Percentiles rank a stretch among this genome's conserved stretches.
Evolutionary conservation across 176 grass and related monocot genomes (phyloP).

Genomic region (Bonia amplexicaulis): DNA sequence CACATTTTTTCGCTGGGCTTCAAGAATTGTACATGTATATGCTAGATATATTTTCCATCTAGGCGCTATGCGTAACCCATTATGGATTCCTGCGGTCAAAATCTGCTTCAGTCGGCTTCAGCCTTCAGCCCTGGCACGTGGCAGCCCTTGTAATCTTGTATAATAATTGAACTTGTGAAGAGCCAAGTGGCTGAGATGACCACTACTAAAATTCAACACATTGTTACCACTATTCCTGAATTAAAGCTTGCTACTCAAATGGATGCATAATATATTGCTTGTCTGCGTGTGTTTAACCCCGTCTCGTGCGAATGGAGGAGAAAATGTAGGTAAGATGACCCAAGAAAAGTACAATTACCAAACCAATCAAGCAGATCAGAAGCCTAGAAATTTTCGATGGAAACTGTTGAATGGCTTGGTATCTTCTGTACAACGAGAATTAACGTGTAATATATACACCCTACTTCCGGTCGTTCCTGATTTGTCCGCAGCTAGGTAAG

Average conservation of each 20-base stretch:
- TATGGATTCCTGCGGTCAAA: background rate
- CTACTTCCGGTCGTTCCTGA: background rate
- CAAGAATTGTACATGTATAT: conserved; percentile 66
- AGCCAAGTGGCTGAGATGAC: conserved; percentile 27
- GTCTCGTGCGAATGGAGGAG: background rate
- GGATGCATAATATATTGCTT: background rate
- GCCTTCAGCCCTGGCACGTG: conserved; percentile 18
- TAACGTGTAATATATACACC: background rate
- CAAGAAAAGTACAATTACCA: background rate
- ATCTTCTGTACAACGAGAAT: conserved; percentile 12
- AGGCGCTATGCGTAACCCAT: background rate
- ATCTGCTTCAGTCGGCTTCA: background rate
- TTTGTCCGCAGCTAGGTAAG: background rate
- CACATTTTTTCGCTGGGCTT: conserved; percentile 45
- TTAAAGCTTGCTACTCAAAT: too few relatives aligned
- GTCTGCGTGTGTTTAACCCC: background rate
- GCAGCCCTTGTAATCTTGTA: background rate
- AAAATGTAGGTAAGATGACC: background rate
- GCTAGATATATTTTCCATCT: conserved; percentile 23
- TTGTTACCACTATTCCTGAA: background rate
- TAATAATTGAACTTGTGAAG: conserved; percentile 28
- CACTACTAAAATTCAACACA: conserved; percentile 24
- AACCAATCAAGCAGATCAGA: background rate
- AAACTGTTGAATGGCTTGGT: background rate
- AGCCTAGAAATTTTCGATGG: background rate